phyloP scores from a whole-genome alignment of 2,329 filamentous ascomycete genomes.

The Pseudomassariella vexata region DNA sequence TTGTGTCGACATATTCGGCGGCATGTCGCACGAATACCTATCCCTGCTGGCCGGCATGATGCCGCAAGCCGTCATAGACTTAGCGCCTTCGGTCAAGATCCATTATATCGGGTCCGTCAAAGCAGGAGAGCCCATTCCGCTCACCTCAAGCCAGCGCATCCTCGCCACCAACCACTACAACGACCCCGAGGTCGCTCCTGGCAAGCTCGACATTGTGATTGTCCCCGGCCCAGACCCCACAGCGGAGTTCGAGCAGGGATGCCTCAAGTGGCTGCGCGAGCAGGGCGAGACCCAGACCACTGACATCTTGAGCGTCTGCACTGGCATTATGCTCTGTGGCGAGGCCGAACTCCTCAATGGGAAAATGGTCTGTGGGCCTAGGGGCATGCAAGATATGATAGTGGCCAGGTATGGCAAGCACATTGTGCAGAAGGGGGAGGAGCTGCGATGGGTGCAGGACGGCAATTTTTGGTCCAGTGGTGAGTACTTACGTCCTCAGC shows the following conservation, averaged over 20 bases:
- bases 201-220: constrained; percentile 43
- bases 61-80: constrained; percentile 29
- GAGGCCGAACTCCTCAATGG: constrained; percentile 42
- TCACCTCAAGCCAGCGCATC: constrained; percentile 35
- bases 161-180: constrained; percentile 36
- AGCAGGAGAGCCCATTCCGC: constrained; percentile 27
- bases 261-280: constrained; percentile 34
- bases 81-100: constrained; percentile 37
- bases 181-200: constrained; percentile 41
- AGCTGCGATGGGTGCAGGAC: constrained; percentile 44
- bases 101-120: constrained; percentile 38
- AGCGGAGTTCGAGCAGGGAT: constrained; percentile 22
- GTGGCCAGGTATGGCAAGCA: constrained; percentile 30
- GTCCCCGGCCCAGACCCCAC: constrained; percentile 44
- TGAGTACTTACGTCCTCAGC: constrained; percentile 20
- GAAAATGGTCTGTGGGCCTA: constrained; percentile 39
- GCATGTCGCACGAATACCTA: constrained; percentile 41
- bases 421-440: constrained; percentile 35
- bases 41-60: constrained; percentile 19
- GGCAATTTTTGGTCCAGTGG: constrained; percentile 51
- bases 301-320: constrained; percentile 47
- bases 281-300: constrained; percentile 32
- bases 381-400: constrained; percentile 35
- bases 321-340: constrained; percentile 42
- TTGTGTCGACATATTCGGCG: constrained; percentile 42